phyloP scores from a whole-genome alignment of 371 early-diverging fungal species.

The Modicella reniformis region DNA sequence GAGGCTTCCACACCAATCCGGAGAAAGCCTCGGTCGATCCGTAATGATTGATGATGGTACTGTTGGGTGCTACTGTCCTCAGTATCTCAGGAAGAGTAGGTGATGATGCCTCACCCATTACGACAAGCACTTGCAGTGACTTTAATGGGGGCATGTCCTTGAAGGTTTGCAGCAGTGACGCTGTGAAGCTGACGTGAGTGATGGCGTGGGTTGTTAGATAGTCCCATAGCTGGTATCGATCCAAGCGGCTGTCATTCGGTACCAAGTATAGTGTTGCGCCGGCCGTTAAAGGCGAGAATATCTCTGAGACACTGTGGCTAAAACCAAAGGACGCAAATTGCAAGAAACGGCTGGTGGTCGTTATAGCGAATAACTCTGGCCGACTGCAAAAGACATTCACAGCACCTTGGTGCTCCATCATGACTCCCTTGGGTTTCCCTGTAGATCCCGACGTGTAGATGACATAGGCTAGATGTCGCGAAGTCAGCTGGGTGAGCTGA shows the following conservation, averaged over 20 bases:
- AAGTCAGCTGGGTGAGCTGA: conserved; percentile 1
- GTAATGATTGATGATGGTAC: conserved; percentile 6
- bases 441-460: conserved; percentile 63
- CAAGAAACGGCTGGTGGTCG: neutral
- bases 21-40: conserved; percentile 11
- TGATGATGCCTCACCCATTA: too few relatives aligned
- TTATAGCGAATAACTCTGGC: neutral
- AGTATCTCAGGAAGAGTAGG: too few relatives aligned
- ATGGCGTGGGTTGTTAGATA: too few relatives aligned
- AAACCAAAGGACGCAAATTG: neutral
- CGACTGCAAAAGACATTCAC: conserved; percentile 15
- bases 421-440: conserved; percentile 61
- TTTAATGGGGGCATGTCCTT: too few relatives aligned
- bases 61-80: neutral
- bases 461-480: conserved; percentile 32
- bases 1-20: neutral
- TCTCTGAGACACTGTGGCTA: neutral
- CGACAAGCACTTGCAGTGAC: conserved; percentile 1
- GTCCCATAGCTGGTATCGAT: too few relatives aligned
- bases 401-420: conserved; percentile 44
- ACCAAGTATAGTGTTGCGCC: too few relatives aligned
- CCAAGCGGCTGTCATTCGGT: too few relatives aligned
- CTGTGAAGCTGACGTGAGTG: too few relatives aligned
- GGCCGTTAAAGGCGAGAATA: too few relatives aligned
- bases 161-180: too few relatives aligned